Evolutionary conservation across 2,329 filamentous ascomycete genomes (phyloP).

Genomic region (Aureobasidium sp.): DNA sequence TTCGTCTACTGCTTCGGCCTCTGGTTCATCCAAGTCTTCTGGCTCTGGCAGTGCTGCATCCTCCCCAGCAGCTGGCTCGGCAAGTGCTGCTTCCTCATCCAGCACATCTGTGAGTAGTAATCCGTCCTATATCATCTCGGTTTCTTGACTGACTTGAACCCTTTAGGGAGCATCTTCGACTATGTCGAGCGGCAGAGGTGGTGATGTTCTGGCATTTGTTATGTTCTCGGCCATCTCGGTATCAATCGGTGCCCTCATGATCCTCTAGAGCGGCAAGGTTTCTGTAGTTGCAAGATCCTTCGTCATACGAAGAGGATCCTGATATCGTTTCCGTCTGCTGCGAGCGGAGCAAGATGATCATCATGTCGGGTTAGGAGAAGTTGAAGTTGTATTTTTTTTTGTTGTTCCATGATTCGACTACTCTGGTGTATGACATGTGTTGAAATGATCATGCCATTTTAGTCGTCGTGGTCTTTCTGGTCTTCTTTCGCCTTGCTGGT

Average conservation of each 20-base stretch:
- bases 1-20: not conserved
- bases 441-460: not conserved
- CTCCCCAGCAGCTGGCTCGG: not conserved
- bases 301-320: not conserved
- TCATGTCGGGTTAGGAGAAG: not conserved
- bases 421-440: not conserved
- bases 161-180: constrained; percentile 4
- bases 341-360: too few species aligned
- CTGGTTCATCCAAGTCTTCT: not conserved
- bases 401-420: not conserved
- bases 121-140: not conserved
- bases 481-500: not conserved
- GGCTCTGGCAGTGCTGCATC: not conserved
- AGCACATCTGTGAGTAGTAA: not conserved
- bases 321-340: not conserved
- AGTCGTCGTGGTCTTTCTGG: not conserved
- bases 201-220: not conserved
- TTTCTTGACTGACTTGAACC: not conserved
- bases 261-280: not conserved
- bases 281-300: not conserved
- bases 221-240: constrained; percentile 8
- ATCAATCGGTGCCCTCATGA: constrained; percentile 1
- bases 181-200: not conserved
- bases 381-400: not conserved
- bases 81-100: not conserved